Base-by-base conservation (phyloP, 2,329 filamentous ascomycete species). In the Colletotrichum musicola region DNA sequence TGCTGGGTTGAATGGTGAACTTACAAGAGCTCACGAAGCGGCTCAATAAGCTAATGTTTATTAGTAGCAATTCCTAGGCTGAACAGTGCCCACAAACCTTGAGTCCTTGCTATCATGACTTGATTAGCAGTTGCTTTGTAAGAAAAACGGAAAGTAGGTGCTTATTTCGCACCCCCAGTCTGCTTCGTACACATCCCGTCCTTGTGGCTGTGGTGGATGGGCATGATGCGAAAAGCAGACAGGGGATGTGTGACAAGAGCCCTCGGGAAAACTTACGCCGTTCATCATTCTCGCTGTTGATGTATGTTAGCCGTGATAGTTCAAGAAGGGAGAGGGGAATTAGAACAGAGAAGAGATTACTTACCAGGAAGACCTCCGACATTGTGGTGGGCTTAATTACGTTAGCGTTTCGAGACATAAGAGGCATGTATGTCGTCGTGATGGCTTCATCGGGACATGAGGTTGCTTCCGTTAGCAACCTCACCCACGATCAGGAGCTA, bases 281-380 rank as follows among this genome's bases (percentile, higher is more conserved):
- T 47, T n/a, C n/a, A 46, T 50, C 47, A 50, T 50, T 6, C 47
- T 13, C 12, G 44, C 44, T 46, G 44, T n/a, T 16, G 44, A n/a
- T 5, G 1, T 4, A 1, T 3, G 44, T 46, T 6, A 46, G 16
- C 44, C 44, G 2, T 46, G 44, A 12, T 16, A 6, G 6, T 7
- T 46, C 18, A 7, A 18, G 4, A 7, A 3, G 6, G 12, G 2
- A 50, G 22, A 50, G 5, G 5, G 18, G n/a, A 25, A 14, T 10
- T 30, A 1, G 20, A 51, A 25, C 16, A 46, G 16, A 16, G 16
- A 22, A 51, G 3, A 25, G 20, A 2, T n/a, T 38, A 42, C 53
- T 44, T 64, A 30, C 76, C 73, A 0, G 82, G 83, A 7, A 85
- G 73, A 16, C 82, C 82, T 7, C 83, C 83, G 7, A 79, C 79